Evolutionary conservation across 1,284 basidiomycete genomes (phyloP).

Genomic region (Macrocybe sp.): DNA sequence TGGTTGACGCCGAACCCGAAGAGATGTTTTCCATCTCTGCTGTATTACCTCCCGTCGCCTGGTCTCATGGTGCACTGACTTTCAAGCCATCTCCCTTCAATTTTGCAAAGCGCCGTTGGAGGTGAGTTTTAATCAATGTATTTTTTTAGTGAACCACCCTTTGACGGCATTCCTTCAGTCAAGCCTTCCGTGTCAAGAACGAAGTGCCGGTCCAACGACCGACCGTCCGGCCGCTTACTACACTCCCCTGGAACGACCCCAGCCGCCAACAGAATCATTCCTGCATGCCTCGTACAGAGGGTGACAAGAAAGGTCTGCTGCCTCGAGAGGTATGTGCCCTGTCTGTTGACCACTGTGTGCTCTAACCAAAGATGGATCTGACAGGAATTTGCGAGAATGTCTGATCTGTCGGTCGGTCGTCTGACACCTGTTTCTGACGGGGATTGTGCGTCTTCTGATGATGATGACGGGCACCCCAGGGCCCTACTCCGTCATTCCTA

Average conservation of each 20-base stretch:
- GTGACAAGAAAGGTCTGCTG: neutral
- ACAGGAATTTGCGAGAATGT: neutral
- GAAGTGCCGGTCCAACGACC: too few species aligned
- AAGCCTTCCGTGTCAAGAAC: too few species aligned
- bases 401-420: constrained; percentile 5
- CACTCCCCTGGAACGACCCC: too few species aligned
- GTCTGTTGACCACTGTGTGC: neutral
- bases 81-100: constrained; percentile 34
- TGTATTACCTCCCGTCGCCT: constrained; percentile 12
- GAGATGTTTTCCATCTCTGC: constrained; percentile 11
- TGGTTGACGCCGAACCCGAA: constrained; percentile 14
- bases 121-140: too few species aligned
- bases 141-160: too few species aligned
- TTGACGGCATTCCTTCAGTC: too few species aligned
- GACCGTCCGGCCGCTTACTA: too few species aligned
- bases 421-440: constrained; percentile 18
- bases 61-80: constrained; percentile 28
- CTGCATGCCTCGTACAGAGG: too few species aligned
- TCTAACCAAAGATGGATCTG: constrained; percentile 6
- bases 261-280: too few species aligned
- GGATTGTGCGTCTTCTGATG: constrained; percentile 20
- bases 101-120: constrained; percentile 34
- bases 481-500: constrained; percentile 18
- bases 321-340: neutral
- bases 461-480: constrained; percentile 8